These are phyloP conservation scores for Boechera stricta DNA, from an alignment of 345 rosid genomes.

Conservation along the genomic window DNA sequence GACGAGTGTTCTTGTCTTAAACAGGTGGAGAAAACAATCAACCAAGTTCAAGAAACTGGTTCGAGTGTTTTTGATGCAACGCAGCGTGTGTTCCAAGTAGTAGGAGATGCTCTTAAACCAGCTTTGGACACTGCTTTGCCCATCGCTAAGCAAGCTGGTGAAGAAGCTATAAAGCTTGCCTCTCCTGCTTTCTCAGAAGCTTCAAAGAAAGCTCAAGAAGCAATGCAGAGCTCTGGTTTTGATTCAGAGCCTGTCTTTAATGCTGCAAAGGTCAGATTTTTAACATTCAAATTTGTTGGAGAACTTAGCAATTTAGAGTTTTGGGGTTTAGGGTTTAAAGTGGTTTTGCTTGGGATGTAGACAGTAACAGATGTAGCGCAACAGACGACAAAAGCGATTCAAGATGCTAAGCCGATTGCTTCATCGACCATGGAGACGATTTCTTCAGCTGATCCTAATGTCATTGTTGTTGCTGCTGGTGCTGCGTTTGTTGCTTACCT, in stretches of 20 bases:
- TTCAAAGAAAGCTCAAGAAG: constrained; percentile 88
- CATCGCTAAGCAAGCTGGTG: constrained; percentile 72
- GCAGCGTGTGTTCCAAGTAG: constrained; percentile 62
- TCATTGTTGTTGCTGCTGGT: constrained; percentile 74
- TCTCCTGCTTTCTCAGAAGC: constrained; percentile 90
- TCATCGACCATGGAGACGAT: constrained; percentile 77
- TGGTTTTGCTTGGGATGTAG: constrained; percentile 48
- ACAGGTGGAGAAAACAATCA: constrained; percentile 87
- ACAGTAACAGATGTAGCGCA: constrained; percentile 79
- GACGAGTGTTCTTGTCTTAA: not conserved
- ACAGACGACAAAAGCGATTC: constrained; percentile 67
- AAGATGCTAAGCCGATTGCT: constrained; percentile 81
- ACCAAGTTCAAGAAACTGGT: constrained; percentile 72
- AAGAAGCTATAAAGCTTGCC: constrained; percentile 76
- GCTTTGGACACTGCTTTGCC: constrained; percentile 78
- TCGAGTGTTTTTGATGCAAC: constrained; percentile 65
- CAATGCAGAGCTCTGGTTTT: constrained; percentile 80
- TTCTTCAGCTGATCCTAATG: constrained; percentile 73
- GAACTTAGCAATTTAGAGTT: not conserved
- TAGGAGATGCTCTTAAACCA: constrained; percentile 77
- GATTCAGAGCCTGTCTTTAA: constrained; percentile 68
- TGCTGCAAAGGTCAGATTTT: constrained; percentile 77
- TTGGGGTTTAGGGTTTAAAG: not conserved
- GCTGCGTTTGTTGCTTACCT: constrained; percentile 70
- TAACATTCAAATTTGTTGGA: not conserved